These are phyloP conservation scores for Theileria annulata DNA, from an alignment of 169 alveolate species.

Conservation along the genomic window DNA sequence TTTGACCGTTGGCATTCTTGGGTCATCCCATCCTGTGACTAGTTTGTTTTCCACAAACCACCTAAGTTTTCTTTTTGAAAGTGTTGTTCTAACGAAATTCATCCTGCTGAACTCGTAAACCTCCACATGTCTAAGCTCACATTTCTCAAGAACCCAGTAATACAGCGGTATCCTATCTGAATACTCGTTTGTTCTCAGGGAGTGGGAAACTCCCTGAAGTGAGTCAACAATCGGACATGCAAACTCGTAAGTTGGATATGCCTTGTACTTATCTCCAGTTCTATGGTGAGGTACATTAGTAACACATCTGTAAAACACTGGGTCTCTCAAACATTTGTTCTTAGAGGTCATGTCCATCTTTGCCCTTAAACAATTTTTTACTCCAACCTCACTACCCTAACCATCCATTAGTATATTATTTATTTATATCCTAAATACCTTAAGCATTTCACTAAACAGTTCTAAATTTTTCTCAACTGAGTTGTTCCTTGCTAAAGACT, in stretches of 20 bases:
- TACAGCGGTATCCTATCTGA: slow-evolving; percentile 95
- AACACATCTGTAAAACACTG: slow-evolving; percentile 94
- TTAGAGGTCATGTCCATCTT: slow-evolving; percentile 92
- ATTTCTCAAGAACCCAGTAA: slow-evolving; percentile 89
- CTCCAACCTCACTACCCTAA: slow-evolving; percentile 84
- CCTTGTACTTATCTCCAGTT: slow-evolving; percentile 91
- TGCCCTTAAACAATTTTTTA: slow-evolving; percentile 95
- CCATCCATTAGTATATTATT: slow-evolving; percentile 10
- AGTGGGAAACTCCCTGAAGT: slow-evolving; percentile 97
- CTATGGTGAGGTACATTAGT: slow-evolving; percentile 91
- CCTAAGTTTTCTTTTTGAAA: slow-evolving; percentile 94
- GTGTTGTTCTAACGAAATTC: slow-evolving; percentile 91
- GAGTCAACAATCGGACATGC: slow-evolving; percentile 98
- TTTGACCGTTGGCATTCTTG: slow-evolving; percentile 97
- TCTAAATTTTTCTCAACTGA: slow-evolving; percentile 90
- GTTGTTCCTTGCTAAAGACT: slow-evolving; percentile 81
- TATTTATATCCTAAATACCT: slow-evolving; percentile 19
- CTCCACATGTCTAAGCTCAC: slow-evolving; percentile 86
- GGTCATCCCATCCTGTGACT: slow-evolving; percentile 97
- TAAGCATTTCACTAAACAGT: slow-evolving; percentile 86
- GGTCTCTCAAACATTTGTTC: slow-evolving; percentile 97
- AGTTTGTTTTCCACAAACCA: slow-evolving; percentile 92
- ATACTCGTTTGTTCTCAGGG: slow-evolving; percentile 96
- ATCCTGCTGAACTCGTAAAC: slow-evolving; percentile 94
- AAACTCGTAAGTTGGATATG: slow-evolving; percentile 98